phyloP scores from a whole-genome alignment of 2,329 filamentous ascomycete species.

The Westerdykella ornata region DNA sequence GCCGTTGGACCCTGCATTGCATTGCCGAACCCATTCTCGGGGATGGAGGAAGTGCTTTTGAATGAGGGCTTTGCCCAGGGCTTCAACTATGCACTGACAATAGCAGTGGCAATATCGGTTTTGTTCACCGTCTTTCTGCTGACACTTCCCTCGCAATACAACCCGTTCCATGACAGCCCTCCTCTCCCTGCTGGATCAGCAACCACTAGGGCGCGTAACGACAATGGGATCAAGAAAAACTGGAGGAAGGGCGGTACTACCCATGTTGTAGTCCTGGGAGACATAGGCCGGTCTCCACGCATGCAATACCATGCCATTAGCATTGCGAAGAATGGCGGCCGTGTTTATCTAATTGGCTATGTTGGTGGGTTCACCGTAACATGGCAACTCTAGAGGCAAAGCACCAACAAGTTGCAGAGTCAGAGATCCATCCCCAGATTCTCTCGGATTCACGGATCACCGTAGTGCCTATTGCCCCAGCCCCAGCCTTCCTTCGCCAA shows the following conservation, averaged over 20 bases:
- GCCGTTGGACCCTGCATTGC: no score
- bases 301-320: conserved; percentile 99
- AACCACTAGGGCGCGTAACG: no score
- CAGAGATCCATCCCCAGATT: conserved; percentile 72
- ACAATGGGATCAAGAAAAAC: conserved; percentile 10
- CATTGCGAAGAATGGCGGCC: conserved; percentile 72
- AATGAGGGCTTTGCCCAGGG: conserved; percentile 29
- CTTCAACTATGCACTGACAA: conserved; percentile 36
- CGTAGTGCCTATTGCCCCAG: conserved; percentile 62
- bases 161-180: conserved; percentile 32
- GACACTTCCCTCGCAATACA: conserved; percentile 49
- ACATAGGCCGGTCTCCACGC: conserved; percentile 89
- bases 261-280: conserved; percentile 86
- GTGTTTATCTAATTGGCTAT: conserved; percentile 83
- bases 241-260: conserved; percentile 47
- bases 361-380: conserved; percentile 50
- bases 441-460: conserved; percentile 60
- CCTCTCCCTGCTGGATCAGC: conserved; percentile 14
- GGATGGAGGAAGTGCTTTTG: conserved; percentile 9
- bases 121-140: conserved; percentile 47
- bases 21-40: no score
- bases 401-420: conserved; percentile 50
- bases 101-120: conserved; percentile 41
- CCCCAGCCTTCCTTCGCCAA: conserved; percentile 60
- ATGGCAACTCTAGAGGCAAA: neutral